phyloP scores from a whole-genome alignment of 2,329 filamentous ascomycete species.

The Pseudocercospora crystallina region DNA sequence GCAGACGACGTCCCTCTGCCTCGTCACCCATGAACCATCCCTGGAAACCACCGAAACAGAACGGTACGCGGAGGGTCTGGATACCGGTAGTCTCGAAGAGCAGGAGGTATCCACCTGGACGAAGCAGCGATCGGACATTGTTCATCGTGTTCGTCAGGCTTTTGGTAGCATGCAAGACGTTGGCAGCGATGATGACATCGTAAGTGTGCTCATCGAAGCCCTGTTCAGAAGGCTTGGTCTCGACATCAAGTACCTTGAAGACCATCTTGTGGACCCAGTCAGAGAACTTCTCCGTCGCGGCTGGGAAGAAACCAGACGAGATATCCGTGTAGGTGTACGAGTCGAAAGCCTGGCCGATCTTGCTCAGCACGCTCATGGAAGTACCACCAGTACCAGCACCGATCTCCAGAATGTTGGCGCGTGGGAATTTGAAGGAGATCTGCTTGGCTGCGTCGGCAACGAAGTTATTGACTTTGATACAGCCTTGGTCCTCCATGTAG shows the following conservation, averaged over 20 bases:
- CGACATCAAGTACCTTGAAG: slow-evolving; percentile 34
- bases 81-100: slow-evolving; percentile 13
- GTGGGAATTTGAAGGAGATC: slow-evolving; percentile 41
- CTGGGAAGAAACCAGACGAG: slow-evolving; percentile 42
- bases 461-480: not conserved
- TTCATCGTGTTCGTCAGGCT: slow-evolving; percentile 17
- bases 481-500: not conserved
- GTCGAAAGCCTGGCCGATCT: slow-evolving; percentile 25
- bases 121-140: slow-evolving; percentile 26
- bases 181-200: slow-evolving; percentile 28
- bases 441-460: slow-evolving; percentile 5
- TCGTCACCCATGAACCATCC: not conserved
- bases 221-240: slow-evolving; percentile 32
- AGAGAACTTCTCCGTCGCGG: slow-evolving; percentile 33
- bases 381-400: slow-evolving; percentile 48
- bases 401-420: slow-evolving; percentile 45
- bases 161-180: slow-evolving; percentile 27
- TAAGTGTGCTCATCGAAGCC: slow-evolving; percentile 39
- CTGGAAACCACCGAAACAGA: not conserved
- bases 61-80: not conserved
- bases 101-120: slow-evolving; percentile 25
- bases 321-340: slow-evolving; percentile 51
- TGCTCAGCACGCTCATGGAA: slow-evolving; percentile 38
- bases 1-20: not conserved
- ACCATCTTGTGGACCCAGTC: slow-evolving; percentile 29